phyloP scores from a whole-genome alignment of 73 alveolate genomes.

The Tetrahymena thermophila region DNA sequence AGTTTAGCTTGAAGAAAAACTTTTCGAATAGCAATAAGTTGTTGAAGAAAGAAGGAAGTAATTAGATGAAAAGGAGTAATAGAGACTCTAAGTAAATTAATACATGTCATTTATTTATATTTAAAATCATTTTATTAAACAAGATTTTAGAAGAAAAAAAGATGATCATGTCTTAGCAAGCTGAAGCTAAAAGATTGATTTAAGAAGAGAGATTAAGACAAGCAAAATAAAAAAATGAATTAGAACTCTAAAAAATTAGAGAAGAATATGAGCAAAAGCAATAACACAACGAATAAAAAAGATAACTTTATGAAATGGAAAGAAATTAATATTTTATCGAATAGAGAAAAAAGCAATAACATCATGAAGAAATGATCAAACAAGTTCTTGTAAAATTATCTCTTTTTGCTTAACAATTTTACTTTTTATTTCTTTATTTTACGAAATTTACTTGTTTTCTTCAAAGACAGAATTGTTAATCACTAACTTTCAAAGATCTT shows the following conservation, averaged over 20 bases:
- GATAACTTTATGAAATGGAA: not conserved
- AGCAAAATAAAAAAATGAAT: not conserved
- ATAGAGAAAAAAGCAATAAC: not conserved
- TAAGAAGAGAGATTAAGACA: not conserved
- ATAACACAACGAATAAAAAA: not conserved
- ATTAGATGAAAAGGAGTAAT: not conserved
- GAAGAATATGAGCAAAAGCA: not conserved
- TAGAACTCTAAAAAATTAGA: not conserved
- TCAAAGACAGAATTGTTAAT: too few relatives aligned
- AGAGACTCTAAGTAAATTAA: not conserved
- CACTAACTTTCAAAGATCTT: too few relatives aligned
- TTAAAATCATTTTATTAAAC: not conserved
- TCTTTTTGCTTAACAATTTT: too few relatives aligned
- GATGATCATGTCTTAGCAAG: not conserved
- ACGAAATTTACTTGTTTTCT: not conserved
- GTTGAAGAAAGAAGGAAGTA: not conserved
- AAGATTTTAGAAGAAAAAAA: not conserved
- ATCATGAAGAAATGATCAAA: not conserved
- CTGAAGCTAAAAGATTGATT: not conserved
- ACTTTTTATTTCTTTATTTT: too few relatives aligned
- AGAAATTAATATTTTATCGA: not conserved
- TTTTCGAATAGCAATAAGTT: not conserved
- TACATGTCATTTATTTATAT: not conserved
- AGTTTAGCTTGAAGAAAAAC: not conserved
- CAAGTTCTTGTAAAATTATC: not conserved